Base-by-base conservation (phyloP, 306 rosid species). In the Rosa rugosa region DNA sequence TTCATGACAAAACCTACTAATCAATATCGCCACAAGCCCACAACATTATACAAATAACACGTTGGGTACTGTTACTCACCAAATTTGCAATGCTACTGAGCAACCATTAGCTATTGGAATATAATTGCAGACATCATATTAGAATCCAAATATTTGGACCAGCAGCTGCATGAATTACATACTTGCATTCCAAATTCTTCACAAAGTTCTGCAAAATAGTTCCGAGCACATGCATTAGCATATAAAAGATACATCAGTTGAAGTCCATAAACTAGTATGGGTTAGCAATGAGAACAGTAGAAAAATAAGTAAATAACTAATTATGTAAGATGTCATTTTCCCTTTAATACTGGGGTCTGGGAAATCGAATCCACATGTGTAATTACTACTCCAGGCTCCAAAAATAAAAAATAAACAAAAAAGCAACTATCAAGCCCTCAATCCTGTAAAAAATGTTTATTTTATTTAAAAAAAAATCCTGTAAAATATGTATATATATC, bases 11-110 rank as follows among this genome's bases (percentile, higher is more conserved):
- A 53, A 50, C 40, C 40, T 60, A 66, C 49, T 49, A 40, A 36
- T 66, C 65, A 77, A 77, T 65, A 77, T 22, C 11, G 36, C 54
- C 49, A 38, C 10, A 42, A 42, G 45, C 8, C 45, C 45, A 42
- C 73, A 67, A 77, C 51, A 68, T 77, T 67, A 25, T 77, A 62
- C 70, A 75, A 17, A 62, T 45, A 27, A 60, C 56, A 62, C 25
- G 17, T 44, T 12, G 49, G 7, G 57, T 27, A 60, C 44, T 45
- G 60, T 20, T 16, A 75, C 79, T 75, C 71, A 75, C 71, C 79
- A 31, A 75, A 75, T 62, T 45, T 45, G 53, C 46, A 60, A 62
- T 45, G 79, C 59, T 20, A 75, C 59, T 41, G 38, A 60, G 71
- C 42, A 75, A 13, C 13, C 12, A 22, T 18, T 75, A 45, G 45